phyloP scores from a whole-genome alignment of 495 filamentous ascomycete genomes.

The Neurospora intermedia region DNA sequence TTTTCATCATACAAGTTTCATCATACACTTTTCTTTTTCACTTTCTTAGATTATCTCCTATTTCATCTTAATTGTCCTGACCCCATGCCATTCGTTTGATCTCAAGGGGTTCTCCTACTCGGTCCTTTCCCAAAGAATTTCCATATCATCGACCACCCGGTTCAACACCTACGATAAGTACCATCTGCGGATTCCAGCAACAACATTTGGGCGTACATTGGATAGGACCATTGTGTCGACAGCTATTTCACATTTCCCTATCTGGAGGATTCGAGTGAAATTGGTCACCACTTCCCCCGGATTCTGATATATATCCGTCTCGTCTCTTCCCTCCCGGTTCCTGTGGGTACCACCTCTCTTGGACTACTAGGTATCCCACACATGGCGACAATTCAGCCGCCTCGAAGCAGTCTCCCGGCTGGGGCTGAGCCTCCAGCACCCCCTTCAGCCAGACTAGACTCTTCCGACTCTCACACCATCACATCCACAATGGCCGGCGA shows the following conservation, averaged over 20 bases:
- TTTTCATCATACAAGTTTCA: background rate
- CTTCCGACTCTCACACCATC: background rate
- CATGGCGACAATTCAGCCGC: background rate
- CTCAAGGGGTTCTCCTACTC: background rate
- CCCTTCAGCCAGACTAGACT: background rate
- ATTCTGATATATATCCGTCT: background rate
- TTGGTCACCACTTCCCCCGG: background rate
- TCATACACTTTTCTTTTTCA: background rate
- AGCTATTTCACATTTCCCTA: background rate
- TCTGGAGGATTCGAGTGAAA: background rate
- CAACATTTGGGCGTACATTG: background rate
- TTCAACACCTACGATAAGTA: background rate
- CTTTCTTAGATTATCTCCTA: background rate
- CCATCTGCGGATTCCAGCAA: background rate
- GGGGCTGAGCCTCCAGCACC: background rate
- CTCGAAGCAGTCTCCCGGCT: background rate
- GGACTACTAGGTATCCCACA: background rate
- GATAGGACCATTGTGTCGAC: background rate
- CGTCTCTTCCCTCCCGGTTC: background rate
- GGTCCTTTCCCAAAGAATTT: background rate
- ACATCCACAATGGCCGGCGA: conserved; percentile 8
- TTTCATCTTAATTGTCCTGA: background rate
- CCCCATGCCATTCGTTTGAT: background rate
- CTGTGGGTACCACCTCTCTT: background rate
- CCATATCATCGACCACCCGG: background rate